Conservation (phyloP, 176 grass and related monocot species). For the Tillandsia fasciculata region DNA sequence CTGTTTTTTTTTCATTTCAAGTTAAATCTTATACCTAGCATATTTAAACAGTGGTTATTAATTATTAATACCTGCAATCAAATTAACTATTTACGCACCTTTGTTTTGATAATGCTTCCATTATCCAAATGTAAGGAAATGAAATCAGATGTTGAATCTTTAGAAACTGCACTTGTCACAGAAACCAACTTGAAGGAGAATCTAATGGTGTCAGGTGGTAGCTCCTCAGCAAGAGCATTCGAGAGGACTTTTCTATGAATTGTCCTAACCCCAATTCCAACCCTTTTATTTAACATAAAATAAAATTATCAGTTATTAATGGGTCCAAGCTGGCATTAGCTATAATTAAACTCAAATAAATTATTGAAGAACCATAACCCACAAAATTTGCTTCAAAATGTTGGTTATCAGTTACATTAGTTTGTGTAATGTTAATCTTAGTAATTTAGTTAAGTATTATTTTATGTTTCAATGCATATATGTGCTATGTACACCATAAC, state of each 20-base stretch:
- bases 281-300: constrained; percentile 13
- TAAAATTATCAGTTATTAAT: background rate
- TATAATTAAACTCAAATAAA: background rate
- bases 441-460: too few relatives aligned
- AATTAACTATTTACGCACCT: background rate
- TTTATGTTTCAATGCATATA: too few relatives aligned
- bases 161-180: constrained; percentile 4
- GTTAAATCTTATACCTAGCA: too few relatives aligned
- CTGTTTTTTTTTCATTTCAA: too few relatives aligned
- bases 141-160: constrained; percentile 7
- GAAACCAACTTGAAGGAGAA: constrained; percentile 27
- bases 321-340: background rate
- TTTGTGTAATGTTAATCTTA: too few relatives aligned
- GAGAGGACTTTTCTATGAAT: constrained; percentile 23
- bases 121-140: constrained; percentile 22
- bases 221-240: constrained; percentile 19
- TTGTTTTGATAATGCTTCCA: constrained; percentile 22
- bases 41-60: too few relatives aligned
- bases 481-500: too few relatives aligned
- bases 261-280: constrained; percentile 20
- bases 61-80: too few relatives aligned
- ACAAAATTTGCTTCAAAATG: too few relatives aligned
- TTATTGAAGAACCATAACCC: too few relatives aligned
- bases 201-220: constrained; percentile 25
- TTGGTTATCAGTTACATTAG: too few relatives aligned